phyloP scores from a whole-genome alignment of 2,329 filamentous ascomycete species.

The Colletotrichum truncatum region DNA sequence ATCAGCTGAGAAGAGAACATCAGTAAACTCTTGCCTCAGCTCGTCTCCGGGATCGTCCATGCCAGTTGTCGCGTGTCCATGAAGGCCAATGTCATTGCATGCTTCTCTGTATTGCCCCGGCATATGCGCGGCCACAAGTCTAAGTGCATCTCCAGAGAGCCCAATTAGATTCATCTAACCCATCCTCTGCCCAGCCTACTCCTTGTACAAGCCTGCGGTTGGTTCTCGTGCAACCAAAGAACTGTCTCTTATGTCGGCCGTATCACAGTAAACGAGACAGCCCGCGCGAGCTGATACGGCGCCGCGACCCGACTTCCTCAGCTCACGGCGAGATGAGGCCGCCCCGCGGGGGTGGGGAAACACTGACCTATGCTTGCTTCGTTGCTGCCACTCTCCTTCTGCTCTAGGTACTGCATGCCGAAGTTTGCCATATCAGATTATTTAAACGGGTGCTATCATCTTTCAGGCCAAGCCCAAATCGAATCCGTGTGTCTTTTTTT shows the following conservation, averaged over 20 bases:
- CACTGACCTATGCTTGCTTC: background rate
- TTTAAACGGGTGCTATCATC: background rate
- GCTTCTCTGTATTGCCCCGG: background rate
- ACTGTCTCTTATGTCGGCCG: conserved; percentile 14
- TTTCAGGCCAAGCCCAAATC: background rate
- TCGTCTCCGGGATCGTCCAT: conserved; percentile 11
- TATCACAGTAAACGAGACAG: conserved; percentile 16
- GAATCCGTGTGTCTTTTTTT: background rate
- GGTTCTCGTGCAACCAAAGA: conserved; percentile 2
- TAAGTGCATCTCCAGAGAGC: conserved; percentile 16
- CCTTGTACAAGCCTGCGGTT: conserved; percentile 14
- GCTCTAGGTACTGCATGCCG: background rate
- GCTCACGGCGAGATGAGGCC: conserved; percentile 22
- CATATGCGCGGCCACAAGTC: conserved; percentile 3
- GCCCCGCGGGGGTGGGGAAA: background rate
- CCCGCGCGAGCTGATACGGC: conserved; percentile 13
- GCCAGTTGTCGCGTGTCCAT: conserved; percentile 10
- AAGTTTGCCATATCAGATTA: background rate
- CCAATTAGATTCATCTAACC: conserved; percentile 18
- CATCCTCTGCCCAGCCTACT: background rate
- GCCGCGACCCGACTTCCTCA: conserved; percentile 19
- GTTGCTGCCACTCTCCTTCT: background rate
- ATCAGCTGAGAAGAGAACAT: conserved; percentile 23
- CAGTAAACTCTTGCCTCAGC: background rate
- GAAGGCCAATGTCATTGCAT: background rate